Evolutionary conservation across 805 yeast species (phyloP), one percentile per base, ranked within the genome.

Genomic region (Saccharomycopsis fibuligera): DNA sequence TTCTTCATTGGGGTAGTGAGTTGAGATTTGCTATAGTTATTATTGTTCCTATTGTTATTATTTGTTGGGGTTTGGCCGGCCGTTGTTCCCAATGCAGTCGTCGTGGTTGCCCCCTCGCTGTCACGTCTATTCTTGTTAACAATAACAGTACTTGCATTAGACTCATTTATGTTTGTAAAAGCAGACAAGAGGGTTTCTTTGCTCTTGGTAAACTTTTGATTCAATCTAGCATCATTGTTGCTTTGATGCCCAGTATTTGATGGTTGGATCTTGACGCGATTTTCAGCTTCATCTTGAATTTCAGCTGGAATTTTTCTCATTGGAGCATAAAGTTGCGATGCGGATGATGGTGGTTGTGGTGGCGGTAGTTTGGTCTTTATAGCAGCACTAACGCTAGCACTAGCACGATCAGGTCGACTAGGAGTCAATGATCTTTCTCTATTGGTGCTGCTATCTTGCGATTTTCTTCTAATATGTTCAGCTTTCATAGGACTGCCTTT

Each of bases 161-260:
- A 38, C 25, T 38, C 45, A 16, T 41, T 21, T 10, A 16, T 21
- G 12, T 19, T 16, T 14, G 41, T 43, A 17, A 48, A 42, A n/a
- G 33, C 51, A 22, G 52, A 39, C 10, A 31, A 29, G 14, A 49
- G 24, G n/a, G 52, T 49, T 29, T 49, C 52, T 39, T 30, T 49
- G 30, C 49, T 49, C 21, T 45, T 44, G 10, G 31, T 27, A 17
- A 12, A 12, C 17, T 12, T 12, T 17, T 33, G 14, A 24, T 16
- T 10, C 19, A 19, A 17, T 33, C 38, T 29, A 17, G 6, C n/a
- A 14, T 42, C 45, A 33, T 12, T 33, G n/a, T n/a, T n/a, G n/a
- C n/a, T n/a, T n/a, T n/a, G n/a, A n/a, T n/a, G n/a, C 6, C 19
- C 14, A 10, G 14, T 33, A 16, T 9, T 9, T n/a, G n/a, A n/a